Base-by-base conservation (phyloP, 1,284 basidiomycete genomes). In the Chiua sp. region DNA sequence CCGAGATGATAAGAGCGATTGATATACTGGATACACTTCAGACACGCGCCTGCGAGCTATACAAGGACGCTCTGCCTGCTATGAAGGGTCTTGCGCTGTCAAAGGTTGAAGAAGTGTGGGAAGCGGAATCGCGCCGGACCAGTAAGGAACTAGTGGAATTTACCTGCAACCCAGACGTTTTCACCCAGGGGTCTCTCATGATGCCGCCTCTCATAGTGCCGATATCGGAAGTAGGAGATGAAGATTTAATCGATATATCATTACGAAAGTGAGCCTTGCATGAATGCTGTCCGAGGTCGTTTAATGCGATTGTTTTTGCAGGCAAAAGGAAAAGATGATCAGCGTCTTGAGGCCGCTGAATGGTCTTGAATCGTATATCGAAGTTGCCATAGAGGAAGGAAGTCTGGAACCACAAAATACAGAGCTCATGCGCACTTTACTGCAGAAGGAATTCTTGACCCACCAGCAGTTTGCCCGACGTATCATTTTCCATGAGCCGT, bases 241-340 rank as follows among this genome's bases (percentile, higher is more conserved):
- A 69, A 51, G 71, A 75, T 47, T 51, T 74, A 32, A 73, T 75
- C 30, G 64, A 64, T 15, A 53, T 71, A 3, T 53, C 63, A 15
- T 22, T 68, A 23, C 63, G 66, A 52, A 47, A 54, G 70, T 73
- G 55, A 61, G 67, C 55, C 26, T 50, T 13, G 4, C 10, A 47
- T 6, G 7, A 3, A 7, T n/a, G 11, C 32, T 26, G 18, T 13
- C 26, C 42, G 32, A 32, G 32, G 11, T 32, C 8, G 11, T 32
- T 12, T 32, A 12, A 32, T 26, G 1, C 15, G 2, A 46, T 4
- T 20, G 23, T n/a, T 13, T 33, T 30, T 18, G 33, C 47, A 63
- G 65, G 42, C 53, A 46, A 44, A 62, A 64, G 51, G 51, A 62
- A 56, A 11, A 20, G 26, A 47, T 60, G 23, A 46, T 61, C 23